Conservation (phyloP, 2,329 filamentous ascomycete genomes). For the Beauveria sp. region DNA sequence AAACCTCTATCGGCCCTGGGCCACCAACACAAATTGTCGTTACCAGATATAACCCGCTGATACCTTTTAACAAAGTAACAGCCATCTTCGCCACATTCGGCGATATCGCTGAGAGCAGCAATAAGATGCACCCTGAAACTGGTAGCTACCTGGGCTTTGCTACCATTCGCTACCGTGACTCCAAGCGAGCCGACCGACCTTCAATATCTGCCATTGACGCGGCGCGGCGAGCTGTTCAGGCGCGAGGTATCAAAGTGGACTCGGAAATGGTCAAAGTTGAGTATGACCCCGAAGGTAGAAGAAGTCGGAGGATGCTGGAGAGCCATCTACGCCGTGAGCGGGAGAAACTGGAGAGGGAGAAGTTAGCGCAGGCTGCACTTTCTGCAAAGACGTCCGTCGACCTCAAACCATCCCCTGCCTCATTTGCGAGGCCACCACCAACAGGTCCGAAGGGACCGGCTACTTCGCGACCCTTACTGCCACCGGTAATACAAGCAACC, state of each 20-base stretch:
- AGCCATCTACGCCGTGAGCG: constrained; percentile 62
- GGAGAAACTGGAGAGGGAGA: constrained; percentile 44
- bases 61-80: constrained; percentile 68
- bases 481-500: constrained; percentile 39
- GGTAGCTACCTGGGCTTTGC: constrained; percentile 92
- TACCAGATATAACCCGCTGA: constrained; percentile 90
- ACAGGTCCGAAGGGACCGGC: constrained; percentile 80
- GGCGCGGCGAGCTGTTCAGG: constrained; percentile 70
- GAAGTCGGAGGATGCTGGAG: constrained; percentile 72
- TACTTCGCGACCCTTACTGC: neutral
- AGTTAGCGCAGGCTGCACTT: constrained; percentile 22
- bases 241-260: constrained; percentile 73
- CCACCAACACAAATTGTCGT: constrained; percentile 88
- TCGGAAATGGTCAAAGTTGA: constrained; percentile 71
- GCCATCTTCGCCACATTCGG: constrained; percentile 74
- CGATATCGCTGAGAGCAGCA: constrained; percentile 83
- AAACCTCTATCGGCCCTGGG: constrained; percentile 78
- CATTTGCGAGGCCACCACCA: constrained; percentile 52
- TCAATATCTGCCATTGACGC: constrained; percentile 66
- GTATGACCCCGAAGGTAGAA: constrained; percentile 79
- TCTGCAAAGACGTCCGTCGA: constrained; percentile 29
- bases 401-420: constrained; percentile 24
- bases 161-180: constrained; percentile 80
- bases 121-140: constrained; percentile 90
- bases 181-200: constrained; percentile 35